These are phyloP conservation scores for Carex littledalei DNA, from an alignment of 176 grass and related monocot species.

Conservation along the genomic window DNA sequence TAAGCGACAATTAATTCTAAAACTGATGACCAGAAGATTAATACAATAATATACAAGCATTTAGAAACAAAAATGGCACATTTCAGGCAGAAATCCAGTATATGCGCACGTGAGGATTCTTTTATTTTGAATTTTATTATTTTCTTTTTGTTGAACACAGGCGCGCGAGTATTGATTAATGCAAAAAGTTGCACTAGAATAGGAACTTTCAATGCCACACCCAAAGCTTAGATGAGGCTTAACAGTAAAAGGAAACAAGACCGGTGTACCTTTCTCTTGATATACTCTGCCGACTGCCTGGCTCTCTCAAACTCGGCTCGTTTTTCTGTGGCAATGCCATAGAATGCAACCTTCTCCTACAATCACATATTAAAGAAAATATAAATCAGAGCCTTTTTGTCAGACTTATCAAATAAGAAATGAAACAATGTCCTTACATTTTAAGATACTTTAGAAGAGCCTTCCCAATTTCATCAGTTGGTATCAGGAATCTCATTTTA, in stretches of 20 bases:
- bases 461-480: background rate
- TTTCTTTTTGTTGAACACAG: no score
- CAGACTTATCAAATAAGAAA: background rate
- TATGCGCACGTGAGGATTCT: no score
- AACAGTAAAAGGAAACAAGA: background rate
- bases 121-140: no score
- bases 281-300: conserved; percentile 43
- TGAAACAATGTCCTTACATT: background rate
- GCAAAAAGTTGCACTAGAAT: background rate
- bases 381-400: conserved; percentile 1
- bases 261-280: conserved; percentile 58
- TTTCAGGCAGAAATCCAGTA: background rate
- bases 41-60: background rate
- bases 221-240: background rate
- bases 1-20: background rate
- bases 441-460: no score
- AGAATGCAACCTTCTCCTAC: conserved; percentile 84
- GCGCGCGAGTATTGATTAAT: background rate
- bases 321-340: conserved; percentile 79
- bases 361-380: conserved; percentile 1
- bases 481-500: background rate
- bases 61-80: background rate
- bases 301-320: conserved; percentile 77
- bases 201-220: background rate
- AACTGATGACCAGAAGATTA: background rate